Percentiles rank a stretch among this genome's conserved stretches.
These are phyloP conservation scores for Asterella californica DNA, from an alignment of 225 moss, liverwort and hornwort species.

Conservation along the genomic window DNA sequence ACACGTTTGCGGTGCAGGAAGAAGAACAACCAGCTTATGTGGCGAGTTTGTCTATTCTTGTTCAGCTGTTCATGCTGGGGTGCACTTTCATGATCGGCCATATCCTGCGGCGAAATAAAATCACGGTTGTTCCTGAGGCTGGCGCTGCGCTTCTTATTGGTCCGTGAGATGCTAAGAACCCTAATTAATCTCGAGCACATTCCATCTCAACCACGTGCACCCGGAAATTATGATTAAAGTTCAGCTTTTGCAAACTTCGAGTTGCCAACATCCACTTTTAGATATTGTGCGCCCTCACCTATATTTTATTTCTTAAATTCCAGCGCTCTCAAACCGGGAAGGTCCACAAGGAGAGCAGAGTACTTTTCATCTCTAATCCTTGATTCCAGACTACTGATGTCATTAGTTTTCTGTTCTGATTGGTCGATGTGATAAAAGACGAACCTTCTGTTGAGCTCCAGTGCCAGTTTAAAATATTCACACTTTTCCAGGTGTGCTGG, in stretches of 20 bases:
- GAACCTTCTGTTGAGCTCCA: not conserved
- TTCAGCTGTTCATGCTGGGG: slow-evolving; percentile 73
- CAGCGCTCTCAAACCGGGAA: not conserved
- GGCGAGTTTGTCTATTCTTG: slow-evolving; percentile 77
- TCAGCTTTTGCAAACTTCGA: too few relatives aligned
- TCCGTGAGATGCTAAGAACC: slow-evolving; percentile 18
- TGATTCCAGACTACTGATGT: not conserved
- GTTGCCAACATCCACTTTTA: too few relatives aligned
- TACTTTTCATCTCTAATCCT: too few relatives aligned
- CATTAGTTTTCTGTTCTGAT: not conserved
- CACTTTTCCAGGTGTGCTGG: slow-evolving; percentile 59
- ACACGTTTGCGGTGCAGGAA: slow-evolving; percentile 6
- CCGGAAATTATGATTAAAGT: too few relatives aligned
- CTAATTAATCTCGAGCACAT: not conserved
- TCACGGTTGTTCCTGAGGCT: slow-evolving; percentile 78
- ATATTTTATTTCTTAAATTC: not conserved
- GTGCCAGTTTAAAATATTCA: not conserved
- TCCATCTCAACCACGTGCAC: too few relatives aligned
- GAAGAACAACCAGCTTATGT: slow-evolving; percentile 38
- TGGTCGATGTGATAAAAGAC: not conserved
- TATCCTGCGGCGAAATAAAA: slow-evolving; percentile 63
- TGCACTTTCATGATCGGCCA: slow-evolving; percentile 74
- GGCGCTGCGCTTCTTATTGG: slow-evolving; percentile 80
- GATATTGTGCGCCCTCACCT: not conserved
- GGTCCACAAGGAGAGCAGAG: not conserved